Evolutionary conservation across 345 rosid species (phyloP).

Genomic region (Eucalyptus paniculata): DNA sequence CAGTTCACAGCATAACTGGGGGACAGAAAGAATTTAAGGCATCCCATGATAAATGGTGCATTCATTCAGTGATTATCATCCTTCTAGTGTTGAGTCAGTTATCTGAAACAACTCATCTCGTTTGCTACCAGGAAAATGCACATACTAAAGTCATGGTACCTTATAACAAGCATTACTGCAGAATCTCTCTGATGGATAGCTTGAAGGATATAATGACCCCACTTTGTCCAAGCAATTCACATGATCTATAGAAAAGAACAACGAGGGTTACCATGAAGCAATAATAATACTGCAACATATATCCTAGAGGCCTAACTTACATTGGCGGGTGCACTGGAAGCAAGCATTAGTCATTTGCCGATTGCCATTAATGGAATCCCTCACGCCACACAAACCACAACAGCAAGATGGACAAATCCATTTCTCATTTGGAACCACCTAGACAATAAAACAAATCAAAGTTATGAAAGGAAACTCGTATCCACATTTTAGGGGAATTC

Average conservation of each 20-base stretch:
- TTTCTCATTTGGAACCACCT: constrained; percentile 23
- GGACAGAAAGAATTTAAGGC: not conserved
- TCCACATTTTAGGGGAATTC: not conserved
- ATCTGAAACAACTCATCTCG: not conserved
- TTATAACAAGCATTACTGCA: constrained; percentile 30
- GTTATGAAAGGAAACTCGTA: not conserved
- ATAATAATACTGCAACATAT: not conserved
- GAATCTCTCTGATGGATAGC: constrained; percentile 10
- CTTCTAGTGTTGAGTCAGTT: not conserved
- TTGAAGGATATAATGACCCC: not conserved
- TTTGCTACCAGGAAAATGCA: not conserved
- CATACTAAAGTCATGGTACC: constrained; percentile 7
- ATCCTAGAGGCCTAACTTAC: constrained; percentile 5
- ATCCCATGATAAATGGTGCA: not conserved
- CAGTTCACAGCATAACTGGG: not conserved
- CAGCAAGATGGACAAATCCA: constrained; percentile 59
- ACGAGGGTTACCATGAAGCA: not conserved
- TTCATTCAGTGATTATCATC: not conserved
- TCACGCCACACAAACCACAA: constrained; percentile 33
- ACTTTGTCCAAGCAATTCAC: constrained; percentile 15
- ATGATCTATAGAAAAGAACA: constrained; percentile 23
- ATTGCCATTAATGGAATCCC: not conserved
- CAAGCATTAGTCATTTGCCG: constrained; percentile 9
- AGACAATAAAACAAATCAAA: not conserved
- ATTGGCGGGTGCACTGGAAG: constrained; percentile 32